Conservation (phyloP, 371 early-diverging fungal genomes). For the Actinomortierella wolfii region DNA sequence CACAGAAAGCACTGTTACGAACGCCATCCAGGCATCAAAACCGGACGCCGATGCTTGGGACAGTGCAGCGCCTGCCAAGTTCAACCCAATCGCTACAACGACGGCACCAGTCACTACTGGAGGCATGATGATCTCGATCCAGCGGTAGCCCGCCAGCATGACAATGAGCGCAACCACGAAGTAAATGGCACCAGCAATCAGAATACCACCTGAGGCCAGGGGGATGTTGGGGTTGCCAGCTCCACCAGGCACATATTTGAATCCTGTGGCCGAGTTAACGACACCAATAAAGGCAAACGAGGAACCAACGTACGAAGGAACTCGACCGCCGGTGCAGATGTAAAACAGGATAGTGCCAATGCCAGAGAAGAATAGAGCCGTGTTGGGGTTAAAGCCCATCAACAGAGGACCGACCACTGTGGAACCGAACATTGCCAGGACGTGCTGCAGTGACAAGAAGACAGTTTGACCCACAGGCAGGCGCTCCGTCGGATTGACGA, state of each 20-base stretch:
- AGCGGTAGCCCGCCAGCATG: slow-evolving; percentile 51
- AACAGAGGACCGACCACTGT: slow-evolving; percentile 58
- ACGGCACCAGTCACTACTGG: slow-evolving; percentile 67
- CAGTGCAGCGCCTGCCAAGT: slow-evolving; percentile 55
- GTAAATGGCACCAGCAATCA: slow-evolving; percentile 56
- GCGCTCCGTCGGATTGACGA: slow-evolving; percentile 54
- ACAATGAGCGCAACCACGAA: slow-evolving; percentile 51
- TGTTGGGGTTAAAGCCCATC: slow-evolving; percentile 62
- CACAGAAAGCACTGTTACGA: slow-evolving; percentile 53
- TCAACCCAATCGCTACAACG: slow-evolving; percentile 62
- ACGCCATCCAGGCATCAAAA: slow-evolving; percentile 62
- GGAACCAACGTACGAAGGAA: slow-evolving; percentile 65
- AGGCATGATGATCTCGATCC: slow-evolving; percentile 62
- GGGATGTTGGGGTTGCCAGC: slow-evolving; percentile 46
- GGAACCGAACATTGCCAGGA: slow-evolving; percentile 64
- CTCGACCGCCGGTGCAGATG: slow-evolving; percentile 57
- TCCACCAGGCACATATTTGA: slow-evolving; percentile 42
- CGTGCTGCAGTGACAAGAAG: slow-evolving; percentile 59
- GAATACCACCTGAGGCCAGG: slow-evolving; percentile 59
- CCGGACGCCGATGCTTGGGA: slow-evolving; percentile 50
- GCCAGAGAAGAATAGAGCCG: slow-evolving; percentile 61
- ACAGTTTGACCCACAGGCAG: slow-evolving; percentile 47
- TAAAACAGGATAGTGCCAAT: slow-evolving; percentile 64
- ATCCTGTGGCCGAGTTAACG: slow-evolving; percentile 56
- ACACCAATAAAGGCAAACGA: slow-evolving; percentile 61